These are phyloP conservation scores for Claviceps capensis DNA, from an alignment of 2,329 filamentous ascomycete genomes.

Conservation along the genomic window DNA sequence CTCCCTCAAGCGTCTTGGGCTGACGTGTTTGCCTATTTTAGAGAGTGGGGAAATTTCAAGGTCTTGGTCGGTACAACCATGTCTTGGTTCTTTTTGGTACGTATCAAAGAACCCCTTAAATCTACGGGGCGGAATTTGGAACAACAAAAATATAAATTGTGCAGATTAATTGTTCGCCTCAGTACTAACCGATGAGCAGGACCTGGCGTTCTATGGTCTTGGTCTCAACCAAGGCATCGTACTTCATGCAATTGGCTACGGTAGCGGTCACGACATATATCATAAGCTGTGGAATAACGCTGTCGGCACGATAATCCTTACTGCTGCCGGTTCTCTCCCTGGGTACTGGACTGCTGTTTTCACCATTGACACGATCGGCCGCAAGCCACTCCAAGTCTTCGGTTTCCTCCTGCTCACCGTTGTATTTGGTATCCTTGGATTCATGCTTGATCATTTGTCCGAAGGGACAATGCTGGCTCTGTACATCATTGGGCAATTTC, in stretches of 20 bases:
- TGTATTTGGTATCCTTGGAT: constrained; percentile 49
- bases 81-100: constrained; percentile 65
- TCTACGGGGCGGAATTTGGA: no score
- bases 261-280: constrained; percentile 49
- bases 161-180: background rate
- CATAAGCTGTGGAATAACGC: constrained; percentile 57
- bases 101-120: constrained; percentile 5
- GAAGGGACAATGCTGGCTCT: constrained; percentile 40
- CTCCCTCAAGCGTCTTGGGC: constrained; percentile 55
- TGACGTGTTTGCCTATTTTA: constrained; percentile 56
- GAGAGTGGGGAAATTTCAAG: constrained; percentile 55
- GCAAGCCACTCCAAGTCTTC: constrained; percentile 59
- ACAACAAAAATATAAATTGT: no score
- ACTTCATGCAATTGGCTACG: constrained; percentile 59
- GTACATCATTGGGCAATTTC: constrained; percentile 51
- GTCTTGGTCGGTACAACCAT: constrained; percentile 62
- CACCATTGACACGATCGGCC: constrained; percentile 60
- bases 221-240: constrained; percentile 65
- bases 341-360: constrained; percentile 70
- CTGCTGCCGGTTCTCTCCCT: constrained; percentile 64
- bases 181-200: constrained; percentile 25
- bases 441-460: constrained; percentile 37
- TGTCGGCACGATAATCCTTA: constrained; percentile 62
- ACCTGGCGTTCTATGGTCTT: constrained; percentile 55
- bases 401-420: constrained; percentile 49